Evolutionary conservation across 768 basidiomycete species (phyloP).

Genomic region (Gloeopeniophorella convolvens): DNA sequence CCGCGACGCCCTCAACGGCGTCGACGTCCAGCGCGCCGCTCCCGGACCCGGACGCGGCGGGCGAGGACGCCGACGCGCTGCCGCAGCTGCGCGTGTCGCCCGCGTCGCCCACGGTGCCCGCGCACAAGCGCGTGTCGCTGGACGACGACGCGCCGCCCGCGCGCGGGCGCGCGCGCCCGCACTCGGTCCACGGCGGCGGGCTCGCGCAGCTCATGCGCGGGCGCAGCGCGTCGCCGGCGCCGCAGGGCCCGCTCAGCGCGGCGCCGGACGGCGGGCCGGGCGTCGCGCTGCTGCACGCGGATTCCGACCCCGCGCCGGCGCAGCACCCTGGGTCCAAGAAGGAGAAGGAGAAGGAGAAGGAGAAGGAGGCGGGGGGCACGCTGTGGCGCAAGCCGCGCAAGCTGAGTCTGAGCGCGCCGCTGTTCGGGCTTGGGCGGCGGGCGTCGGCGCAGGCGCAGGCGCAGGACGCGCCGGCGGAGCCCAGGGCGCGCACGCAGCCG

Average conservation of each 20-base stretch:
- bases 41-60: neutral
- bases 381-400: conserved; percentile 35
- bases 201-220: neutral
- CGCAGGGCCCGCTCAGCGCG: neutral
- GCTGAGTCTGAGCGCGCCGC: conserved; percentile 59
- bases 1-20: neutral
- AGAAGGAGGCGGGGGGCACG: conserved; percentile 38
- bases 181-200: conserved; percentile 13
- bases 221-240: neutral
- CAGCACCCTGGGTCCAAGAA: neutral
- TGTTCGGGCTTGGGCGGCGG: conserved; percentile 49
- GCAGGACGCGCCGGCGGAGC: too few species aligned
- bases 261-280: neutral
- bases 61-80: neutral
- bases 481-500: too few species aligned
- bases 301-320: neutral
- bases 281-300: neutral
- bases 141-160: neutral
- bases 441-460: too few species aligned
- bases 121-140: neutral
- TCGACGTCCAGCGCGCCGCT: neutral
- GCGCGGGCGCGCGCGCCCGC: conserved; percentile 3
- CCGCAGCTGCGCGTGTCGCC: conserved; percentile 5
- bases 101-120: neutral
- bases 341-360: conserved; percentile 22